These are phyloP conservation scores for Babesia bigemina DNA, from an alignment of 169 alveolate species.

Conservation along the genomic window DNA sequence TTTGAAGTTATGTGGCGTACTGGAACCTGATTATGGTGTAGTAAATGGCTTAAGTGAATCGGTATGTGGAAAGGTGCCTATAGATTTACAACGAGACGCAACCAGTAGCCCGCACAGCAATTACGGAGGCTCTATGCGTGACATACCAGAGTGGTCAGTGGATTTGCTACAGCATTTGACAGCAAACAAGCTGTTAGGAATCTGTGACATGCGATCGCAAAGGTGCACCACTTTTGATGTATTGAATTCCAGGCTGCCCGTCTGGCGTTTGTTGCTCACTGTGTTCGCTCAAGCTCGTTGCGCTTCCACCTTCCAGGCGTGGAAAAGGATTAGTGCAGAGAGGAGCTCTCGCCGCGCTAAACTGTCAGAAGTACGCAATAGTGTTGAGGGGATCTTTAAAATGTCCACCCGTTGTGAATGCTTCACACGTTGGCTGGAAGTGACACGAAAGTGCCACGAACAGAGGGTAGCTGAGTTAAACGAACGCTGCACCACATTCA, in stretches of 20 bases:
- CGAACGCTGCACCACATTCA: constrained; percentile 15
- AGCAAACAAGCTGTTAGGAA: neutral
- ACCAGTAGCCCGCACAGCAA: neutral
- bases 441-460: neutral
- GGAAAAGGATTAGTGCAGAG: neutral
- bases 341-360: neutral
- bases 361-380: constrained; percentile 1
- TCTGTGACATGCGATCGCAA: neutral
- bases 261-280: constrained; percentile 20
- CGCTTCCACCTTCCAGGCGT: constrained; percentile 10
- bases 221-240: constrained; percentile 23
- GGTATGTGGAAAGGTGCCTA: neutral
- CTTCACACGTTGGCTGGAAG: constrained; percentile 17
- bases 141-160: constrained; percentile 24
- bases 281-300: neutral
- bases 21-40: too few relatives aligned
- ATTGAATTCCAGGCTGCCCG: constrained; percentile 16
- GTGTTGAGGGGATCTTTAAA: constrained; percentile 1
- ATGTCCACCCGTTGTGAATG: neutral
- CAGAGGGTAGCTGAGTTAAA: neutral
- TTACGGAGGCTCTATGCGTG: neutral
- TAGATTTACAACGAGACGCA: neutral
- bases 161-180: constrained; percentile 8
- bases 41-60: too few relatives aligned
- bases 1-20: neutral